Evolutionary conservation across 129 eudicot genomes (phyloP), one percentile per base, ranked within the genome.

Genomic region (Escallonia herrerae): DNA sequence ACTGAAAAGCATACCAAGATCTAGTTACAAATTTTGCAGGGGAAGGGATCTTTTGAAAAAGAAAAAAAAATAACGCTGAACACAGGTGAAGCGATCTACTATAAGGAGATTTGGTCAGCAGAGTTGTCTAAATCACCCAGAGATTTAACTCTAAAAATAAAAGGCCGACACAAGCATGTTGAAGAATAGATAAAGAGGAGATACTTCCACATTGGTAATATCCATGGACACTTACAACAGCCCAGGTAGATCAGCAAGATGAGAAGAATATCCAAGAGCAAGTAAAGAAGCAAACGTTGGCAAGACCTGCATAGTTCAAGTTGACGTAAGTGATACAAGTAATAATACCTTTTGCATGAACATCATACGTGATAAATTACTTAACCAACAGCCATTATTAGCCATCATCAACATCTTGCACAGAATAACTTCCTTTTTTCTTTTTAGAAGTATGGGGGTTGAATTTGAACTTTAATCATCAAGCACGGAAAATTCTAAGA

Each of bases 221-320:
- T 22, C 33, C 33, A 22, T 5, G 71, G 41, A 46, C 55, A 83
- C 95, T 83, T 77, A 93, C 98, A 43, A 57, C 73, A 93, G 72
- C 63, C 98, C 91, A 13, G 96, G 96, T 14, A 93, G 66, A 42
- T 72, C 44, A 2, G 56, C 72, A 40, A 93, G 45, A 61, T 79
- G 43, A 2, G 80, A 43, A 70, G 40, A 45, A 69, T 75, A 46
- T 55, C 73, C 82, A 67, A 6, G 15, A 74, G 87, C 47, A 71
- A 85, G 85, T 64, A 93, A 54, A 48, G 95, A 88, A 58, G 95
- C 83, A 79, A 93, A 93, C 58, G 98, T 93, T 62, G 98, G 98
- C 83, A 85, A 81, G 45, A 93, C 98, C 98, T 93, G 74, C 60
- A 66, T 64, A 68, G 1, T 58, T 47, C 52, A 73, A 43, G 64